These are phyloP conservation scores for Vigna reflexopilosa DNA, from an alignment of 306 rosid genomes.

Conservation along the genomic window DNA sequence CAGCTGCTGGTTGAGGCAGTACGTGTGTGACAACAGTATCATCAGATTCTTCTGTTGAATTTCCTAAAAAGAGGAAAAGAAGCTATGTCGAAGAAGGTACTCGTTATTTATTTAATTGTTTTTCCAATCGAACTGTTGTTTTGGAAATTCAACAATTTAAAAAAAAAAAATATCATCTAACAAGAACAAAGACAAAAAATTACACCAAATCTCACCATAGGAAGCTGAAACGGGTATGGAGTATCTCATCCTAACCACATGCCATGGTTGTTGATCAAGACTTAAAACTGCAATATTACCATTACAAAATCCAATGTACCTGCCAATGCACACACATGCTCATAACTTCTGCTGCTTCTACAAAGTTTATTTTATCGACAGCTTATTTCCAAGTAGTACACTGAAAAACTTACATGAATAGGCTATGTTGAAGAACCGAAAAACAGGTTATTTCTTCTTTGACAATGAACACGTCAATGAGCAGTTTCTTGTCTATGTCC, in stretches of 20 bases:
- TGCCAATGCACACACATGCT: constrained; percentile 48
- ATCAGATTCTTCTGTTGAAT: constrained; percentile 56
- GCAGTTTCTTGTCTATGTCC: constrained; percentile 71
- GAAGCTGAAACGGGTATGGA: constrained; percentile 71
- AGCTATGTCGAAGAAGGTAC: constrained; percentile 3
- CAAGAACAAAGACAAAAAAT: constrained; percentile 5
- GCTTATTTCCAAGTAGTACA: constrained; percentile 2
- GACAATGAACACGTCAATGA: constrained; percentile 55
- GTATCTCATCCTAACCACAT: constrained; percentile 65
- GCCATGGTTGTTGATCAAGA: constrained; percentile 65
- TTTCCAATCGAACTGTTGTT: background rate
- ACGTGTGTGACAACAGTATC: constrained; percentile 59
- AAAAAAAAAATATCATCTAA: background rate
- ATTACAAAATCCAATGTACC: constrained; percentile 75
- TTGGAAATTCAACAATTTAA: background rate
- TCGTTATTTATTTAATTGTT: background rate
- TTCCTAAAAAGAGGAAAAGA: constrained; percentile 52
- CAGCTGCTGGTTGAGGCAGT: constrained; percentile 81
- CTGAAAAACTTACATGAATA: constrained; percentile 67
- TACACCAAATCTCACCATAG: constrained; percentile 53
- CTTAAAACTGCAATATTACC: constrained; percentile 80
- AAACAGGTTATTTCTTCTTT: constrained; percentile 72
- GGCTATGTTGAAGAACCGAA: constrained; percentile 61
- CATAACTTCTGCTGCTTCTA: constrained; percentile 16
- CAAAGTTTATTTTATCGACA: constrained; percentile 1